Percentiles rank a stretch among this genome's conserved stretches.
These are phyloP conservation scores for Lactifluus piperatus DNA, from an alignment of 768 basidiomycete species.

Conservation along the genomic window DNA sequence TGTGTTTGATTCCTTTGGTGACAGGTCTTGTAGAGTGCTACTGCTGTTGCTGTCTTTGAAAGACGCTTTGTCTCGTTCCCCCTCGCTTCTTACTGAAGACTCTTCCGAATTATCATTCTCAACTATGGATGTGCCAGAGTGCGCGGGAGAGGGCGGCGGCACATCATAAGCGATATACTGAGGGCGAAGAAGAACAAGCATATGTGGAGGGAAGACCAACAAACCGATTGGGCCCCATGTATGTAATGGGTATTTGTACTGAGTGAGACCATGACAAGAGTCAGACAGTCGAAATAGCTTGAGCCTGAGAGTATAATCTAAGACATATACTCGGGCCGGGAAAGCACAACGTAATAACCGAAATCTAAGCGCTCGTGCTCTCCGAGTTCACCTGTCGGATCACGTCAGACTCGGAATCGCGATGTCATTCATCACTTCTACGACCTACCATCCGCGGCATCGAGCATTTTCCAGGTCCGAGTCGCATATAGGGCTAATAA, in stretches of 20 bases:
- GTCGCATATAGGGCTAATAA: too few relatives aligned
- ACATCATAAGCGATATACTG: neutral
- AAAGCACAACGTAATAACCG: too few relatives aligned
- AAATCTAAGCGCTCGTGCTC: too few relatives aligned
- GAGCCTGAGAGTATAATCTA: too few relatives aligned
- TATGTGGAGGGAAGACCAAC: neutral
- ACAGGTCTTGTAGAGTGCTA: neutral
- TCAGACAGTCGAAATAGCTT: too few relatives aligned
- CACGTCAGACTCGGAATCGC: too few relatives aligned
- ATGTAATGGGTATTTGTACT: constrained; percentile 9
- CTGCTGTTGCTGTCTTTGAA: neutral
- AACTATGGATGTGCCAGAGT: neutral
- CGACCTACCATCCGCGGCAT: too few relatives aligned
- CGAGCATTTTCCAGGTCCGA: too few relatives aligned
- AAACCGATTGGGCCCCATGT: too few relatives aligned
- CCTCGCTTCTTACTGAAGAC: neutral
- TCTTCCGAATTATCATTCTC: neutral
- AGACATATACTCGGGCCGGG: too few relatives aligned
- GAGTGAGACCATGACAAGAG: neutral
- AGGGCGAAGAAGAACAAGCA: neutral
- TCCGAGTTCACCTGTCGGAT: too few relatives aligned
- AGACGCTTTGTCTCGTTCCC: neutral
- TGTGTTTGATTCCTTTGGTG: neutral
- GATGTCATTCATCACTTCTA: too few relatives aligned
- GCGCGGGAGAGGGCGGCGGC: neutral